A percentile compares a stretch with the other conserved stretches of the same genome.
phyloP scores from a whole-genome alignment of 371 early-diverging fungal species.

The Mortierella sp. region DNA sequence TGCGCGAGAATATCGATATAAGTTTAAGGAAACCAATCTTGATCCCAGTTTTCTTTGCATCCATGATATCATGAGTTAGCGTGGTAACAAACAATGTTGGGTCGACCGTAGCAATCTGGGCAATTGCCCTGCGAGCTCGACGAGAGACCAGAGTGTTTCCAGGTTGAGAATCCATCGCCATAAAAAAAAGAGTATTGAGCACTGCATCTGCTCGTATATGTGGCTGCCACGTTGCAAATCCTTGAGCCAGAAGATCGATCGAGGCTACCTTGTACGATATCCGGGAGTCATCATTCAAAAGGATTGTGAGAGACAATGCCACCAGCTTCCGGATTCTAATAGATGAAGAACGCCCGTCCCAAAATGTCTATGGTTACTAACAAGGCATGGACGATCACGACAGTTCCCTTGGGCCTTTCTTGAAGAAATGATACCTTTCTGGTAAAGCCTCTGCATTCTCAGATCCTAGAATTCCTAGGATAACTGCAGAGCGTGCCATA shows the following conservation, averaged over 20 bases:
- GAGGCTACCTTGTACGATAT: slow-evolving; percentile 72
- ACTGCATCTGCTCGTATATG: slow-evolving; percentile 75
- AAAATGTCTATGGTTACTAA: too few species aligned
- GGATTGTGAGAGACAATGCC: slow-evolving; percentile 67
- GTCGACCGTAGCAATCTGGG: slow-evolving; percentile 77
- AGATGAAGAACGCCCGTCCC: neutral
- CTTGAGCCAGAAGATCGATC: slow-evolving; percentile 81
- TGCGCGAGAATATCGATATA: slow-evolving; percentile 78
- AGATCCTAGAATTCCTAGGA: slow-evolving; percentile 79
- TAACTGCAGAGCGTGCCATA: slow-evolving; percentile 77
- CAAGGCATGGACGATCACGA: too few species aligned
- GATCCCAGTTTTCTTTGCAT: slow-evolving; percentile 69
- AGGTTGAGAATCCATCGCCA: slow-evolving; percentile 59
- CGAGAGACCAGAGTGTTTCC: slow-evolving; percentile 56
- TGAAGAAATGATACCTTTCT: slow-evolving; percentile 49
- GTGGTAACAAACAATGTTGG: slow-evolving; percentile 79
- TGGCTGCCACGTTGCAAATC: slow-evolving; percentile 83
- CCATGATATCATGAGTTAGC: slow-evolving; percentile 78
- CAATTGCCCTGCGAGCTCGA: slow-evolving; percentile 76
- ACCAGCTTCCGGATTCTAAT: slow-evolving; percentile 62
- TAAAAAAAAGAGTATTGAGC: slow-evolving; percentile 71
- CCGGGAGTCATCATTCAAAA: slow-evolving; percentile 65
- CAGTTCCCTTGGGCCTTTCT: too few species aligned
- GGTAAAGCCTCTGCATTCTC: slow-evolving; percentile 65
- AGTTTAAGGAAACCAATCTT: slow-evolving; percentile 71